Conservation (phyloP, 345 rosid genomes). For the Lepidium aucheri region DNA sequence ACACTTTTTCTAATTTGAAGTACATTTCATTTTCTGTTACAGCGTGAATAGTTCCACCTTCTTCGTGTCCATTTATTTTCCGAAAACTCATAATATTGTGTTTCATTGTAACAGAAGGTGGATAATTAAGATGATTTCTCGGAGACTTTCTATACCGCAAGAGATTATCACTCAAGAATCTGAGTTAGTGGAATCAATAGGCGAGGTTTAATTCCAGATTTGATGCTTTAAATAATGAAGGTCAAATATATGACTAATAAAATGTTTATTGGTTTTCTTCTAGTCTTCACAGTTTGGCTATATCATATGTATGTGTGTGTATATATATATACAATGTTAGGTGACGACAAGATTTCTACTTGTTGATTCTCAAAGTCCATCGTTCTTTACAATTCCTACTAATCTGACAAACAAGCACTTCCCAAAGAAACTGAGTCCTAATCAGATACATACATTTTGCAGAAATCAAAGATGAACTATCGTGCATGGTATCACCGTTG, state of each 20-base stretch:
- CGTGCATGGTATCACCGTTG: conserved; percentile 99
- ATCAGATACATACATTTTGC: conserved; percentile 12
- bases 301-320: background rate
- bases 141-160: conserved; percentile 35
- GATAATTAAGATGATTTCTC: conserved; percentile 69
- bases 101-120: conserved; percentile 56
- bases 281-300: background rate
- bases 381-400: background rate
- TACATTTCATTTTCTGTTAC: background rate
- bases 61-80: background rate
- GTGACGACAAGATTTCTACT: background rate
- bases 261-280: background rate
- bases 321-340: background rate
- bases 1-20: background rate
- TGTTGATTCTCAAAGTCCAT: conserved; percentile 5
- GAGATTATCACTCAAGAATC: conserved; percentile 68
- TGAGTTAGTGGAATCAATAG: conserved; percentile 70
- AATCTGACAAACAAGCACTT: background rate
- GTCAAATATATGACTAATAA: conserved; percentile 35
- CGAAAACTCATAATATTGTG: background rate
- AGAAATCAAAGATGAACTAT: conserved; percentile 95
- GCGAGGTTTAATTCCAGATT: conserved; percentile 70
- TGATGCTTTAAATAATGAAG: conserved; percentile 40
- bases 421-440: background rate
- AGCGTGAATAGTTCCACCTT: background rate